phyloP scores from a whole-genome alignment of 2,329 filamentous ascomycete genomes.

The Paramyrothecium roridum region DNA sequence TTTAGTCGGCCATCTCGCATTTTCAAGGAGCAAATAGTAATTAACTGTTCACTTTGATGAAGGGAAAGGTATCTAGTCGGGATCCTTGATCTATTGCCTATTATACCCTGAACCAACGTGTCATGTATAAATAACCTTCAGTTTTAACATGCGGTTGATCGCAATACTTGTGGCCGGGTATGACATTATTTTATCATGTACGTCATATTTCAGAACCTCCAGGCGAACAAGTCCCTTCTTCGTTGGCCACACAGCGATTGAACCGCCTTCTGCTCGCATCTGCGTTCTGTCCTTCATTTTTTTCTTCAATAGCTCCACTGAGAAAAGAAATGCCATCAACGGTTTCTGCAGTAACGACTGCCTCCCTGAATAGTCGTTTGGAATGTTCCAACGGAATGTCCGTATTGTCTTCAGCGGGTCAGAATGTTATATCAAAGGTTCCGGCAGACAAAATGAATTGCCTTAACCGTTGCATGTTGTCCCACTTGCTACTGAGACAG shows the following conservation, averaged over 20 bases:
- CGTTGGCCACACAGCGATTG: slow-evolving; percentile 39
- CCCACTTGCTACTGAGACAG: slow-evolving; percentile 41
- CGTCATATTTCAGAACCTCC: slow-evolving; percentile 45
- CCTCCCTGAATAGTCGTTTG: slow-evolving; percentile 41
- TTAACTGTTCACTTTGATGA: no score
- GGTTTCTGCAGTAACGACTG: slow-evolving; percentile 37
- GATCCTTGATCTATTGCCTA: no score
- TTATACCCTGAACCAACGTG: no score
- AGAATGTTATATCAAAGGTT: slow-evolving; percentile 34
- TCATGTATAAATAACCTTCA: background rate
- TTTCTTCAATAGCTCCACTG: background rate
- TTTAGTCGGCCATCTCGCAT: no score
- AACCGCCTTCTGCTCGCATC: slow-evolving; percentile 39
- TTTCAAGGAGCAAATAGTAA: no score
- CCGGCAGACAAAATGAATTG: slow-evolving; percentile 23
- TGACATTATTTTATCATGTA: slow-evolving; percentile 50
- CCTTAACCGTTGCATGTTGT: slow-evolving; percentile 36
- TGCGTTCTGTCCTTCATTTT: slow-evolving; percentile 12
- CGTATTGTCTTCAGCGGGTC: slow-evolving; percentile 42
- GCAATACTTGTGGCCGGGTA: slow-evolving; percentile 45
- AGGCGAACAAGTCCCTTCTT: slow-evolving; percentile 40
- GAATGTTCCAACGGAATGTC: slow-evolving; percentile 43
- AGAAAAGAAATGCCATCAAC: slow-evolving; percentile 21
- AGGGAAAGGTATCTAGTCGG: no score
- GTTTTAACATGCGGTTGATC: slow-evolving; percentile 16